These are phyloP conservation scores for Fusarium verrucosum DNA, from an alignment of 2,329 filamentous ascomycete species.

Conservation along the genomic window DNA sequence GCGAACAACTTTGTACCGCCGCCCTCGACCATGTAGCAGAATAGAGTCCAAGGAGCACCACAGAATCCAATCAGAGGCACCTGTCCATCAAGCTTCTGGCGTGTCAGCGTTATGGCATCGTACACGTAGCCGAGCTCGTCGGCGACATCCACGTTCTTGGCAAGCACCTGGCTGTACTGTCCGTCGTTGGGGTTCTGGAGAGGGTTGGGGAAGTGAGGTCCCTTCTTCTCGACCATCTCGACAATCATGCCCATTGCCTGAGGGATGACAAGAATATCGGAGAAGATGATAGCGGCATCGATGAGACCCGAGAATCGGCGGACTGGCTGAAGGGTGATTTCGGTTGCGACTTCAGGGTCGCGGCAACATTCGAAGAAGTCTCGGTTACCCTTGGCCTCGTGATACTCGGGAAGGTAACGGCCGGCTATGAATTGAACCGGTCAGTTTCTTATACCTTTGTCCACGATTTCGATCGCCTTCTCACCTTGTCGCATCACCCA, in stretches of 20 bases:
- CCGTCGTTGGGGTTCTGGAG: conserved; percentile 80
- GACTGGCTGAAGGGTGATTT: conserved; percentile 91
- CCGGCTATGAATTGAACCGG: conserved; percentile 69
- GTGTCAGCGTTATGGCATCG: conserved; percentile 89
- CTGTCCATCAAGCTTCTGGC: conserved; percentile 84
- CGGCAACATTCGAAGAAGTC: conserved; percentile 99
- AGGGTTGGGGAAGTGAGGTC: conserved; percentile 91
- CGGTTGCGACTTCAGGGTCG: conserved; percentile 89
- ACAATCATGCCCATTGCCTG: conserved; percentile 99
- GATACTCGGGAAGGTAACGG: conserved; percentile 97
- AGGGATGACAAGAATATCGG: conserved; percentile 95
- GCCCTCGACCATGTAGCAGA: conserved; percentile 99
- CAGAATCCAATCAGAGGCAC: conserved; percentile 97
- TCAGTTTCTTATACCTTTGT: neutral
- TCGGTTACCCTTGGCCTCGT: conserved; percentile 86
- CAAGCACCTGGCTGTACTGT: conserved; percentile 82
- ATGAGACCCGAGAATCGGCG: conserved; percentile 90
- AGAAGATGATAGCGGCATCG: conserved; percentile 98
- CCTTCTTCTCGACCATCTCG: conserved; percentile 97
- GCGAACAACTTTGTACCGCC: conserved; percentile 95
- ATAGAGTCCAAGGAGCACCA: conserved; percentile 93
- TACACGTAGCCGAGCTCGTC: conserved; percentile 93
- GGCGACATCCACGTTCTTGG: conserved; percentile 82
- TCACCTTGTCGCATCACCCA: conserved; percentile 99
- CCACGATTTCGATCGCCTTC: conserved; percentile 20